These are phyloP conservation scores for Entophlyctis luteolus DNA, from an alignment of 192 early-diverging fungal species.

Conservation along the genomic window DNA sequence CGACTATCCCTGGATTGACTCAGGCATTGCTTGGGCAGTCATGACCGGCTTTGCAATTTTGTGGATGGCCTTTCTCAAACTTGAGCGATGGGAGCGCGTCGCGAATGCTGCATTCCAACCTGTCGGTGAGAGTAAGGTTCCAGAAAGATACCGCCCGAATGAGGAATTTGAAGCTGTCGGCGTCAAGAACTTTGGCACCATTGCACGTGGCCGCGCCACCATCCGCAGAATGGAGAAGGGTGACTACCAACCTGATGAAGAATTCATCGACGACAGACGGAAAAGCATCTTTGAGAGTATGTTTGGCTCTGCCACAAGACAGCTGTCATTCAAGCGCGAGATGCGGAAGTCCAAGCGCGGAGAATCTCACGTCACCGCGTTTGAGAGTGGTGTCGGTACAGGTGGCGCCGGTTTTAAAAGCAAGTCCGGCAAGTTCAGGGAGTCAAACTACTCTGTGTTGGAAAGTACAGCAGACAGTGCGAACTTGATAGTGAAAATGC, in stretches of 20 bases:
- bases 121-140: not conserved
- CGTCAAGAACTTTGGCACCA: slow-evolving; percentile 7
- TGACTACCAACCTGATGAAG: not conserved
- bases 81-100: slow-evolving; percentile 7
- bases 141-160: not conserved
- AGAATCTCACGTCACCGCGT: not conserved
- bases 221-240: not conserved
- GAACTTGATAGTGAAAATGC: slow-evolving; percentile 11
- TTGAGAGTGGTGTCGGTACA: not conserved
- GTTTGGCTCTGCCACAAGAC: not conserved
- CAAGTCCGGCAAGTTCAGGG: not conserved
- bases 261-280: too few species aligned
- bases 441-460: not conserved
- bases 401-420: not conserved
- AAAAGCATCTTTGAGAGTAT: slow-evolving; percentile 22
- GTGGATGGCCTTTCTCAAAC: slow-evolving; percentile 27
- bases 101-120: slow-evolving; percentile 30
- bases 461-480: not conserved
- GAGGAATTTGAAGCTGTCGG: not conserved
- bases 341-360: not conserved
- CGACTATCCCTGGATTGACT: slow-evolving; percentile 28
- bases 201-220: slow-evolving; percentile 12
- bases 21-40: slow-evolving; percentile 24
- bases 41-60: slow-evolving; percentile 18
- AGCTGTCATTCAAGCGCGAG: not conserved